Percentiles rank a stretch among this genome's conserved stretches.
Conservation (phyloP, 2,329 filamentous ascomycete species). For the Penicillium digitatum region DNA sequence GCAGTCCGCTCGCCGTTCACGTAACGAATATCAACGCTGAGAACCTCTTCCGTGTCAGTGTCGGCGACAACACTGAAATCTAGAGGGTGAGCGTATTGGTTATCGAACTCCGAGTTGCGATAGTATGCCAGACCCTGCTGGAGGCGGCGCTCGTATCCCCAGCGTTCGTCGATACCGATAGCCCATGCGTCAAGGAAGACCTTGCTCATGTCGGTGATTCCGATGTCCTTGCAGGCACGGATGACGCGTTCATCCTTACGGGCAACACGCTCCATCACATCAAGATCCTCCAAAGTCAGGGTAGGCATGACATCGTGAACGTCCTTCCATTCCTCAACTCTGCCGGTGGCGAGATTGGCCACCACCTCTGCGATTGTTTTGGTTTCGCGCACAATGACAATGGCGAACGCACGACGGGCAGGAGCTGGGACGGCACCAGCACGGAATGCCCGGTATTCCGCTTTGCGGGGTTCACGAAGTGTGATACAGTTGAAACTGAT, state of each 20-base stretch:
- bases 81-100: constrained; percentile 32
- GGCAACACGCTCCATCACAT: constrained; percentile 34
- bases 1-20: constrained; percentile 27
- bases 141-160: constrained; percentile 33
- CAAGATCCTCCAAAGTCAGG: constrained; percentile 35
- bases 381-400: constrained; percentile 43
- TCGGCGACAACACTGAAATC: constrained; percentile 28
- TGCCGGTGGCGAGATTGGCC: constrained; percentile 25
- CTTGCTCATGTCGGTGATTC: constrained; percentile 36
- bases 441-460: constrained; percentile 35
- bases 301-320: constrained; percentile 48
- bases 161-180: constrained; percentile 37
- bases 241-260: constrained; percentile 32
- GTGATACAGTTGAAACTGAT: constrained; percentile 44
- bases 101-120: constrained; percentile 28
- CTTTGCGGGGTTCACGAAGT: constrained; percentile 52
- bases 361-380: constrained; percentile 27
- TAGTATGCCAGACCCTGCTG: constrained; percentile 36
- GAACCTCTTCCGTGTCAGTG: constrained; percentile 28
- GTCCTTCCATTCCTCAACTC: constrained; percentile 31
- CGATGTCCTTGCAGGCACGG: constrained; percentile 33
- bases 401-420: constrained; percentile 43
- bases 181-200: constrained; percentile 38
- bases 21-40: constrained; percentile 26
- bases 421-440: constrained; percentile 29